phyloP scores from a whole-genome alignment of 495 filamentous ascomycete species.

The Venustampulla echinocandica region DNA sequence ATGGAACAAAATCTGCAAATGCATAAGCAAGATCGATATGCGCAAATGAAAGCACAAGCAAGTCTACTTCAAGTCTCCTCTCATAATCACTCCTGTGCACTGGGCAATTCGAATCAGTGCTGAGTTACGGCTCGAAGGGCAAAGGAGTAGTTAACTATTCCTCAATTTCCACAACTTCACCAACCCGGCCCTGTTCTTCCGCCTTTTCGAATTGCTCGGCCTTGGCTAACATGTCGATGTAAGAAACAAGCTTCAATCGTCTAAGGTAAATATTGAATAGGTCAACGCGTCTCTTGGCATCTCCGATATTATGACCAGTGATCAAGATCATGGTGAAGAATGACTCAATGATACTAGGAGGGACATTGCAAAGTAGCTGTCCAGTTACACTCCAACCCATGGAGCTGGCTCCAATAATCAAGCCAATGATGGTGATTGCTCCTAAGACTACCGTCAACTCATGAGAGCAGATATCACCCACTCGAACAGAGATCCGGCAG shows the following conservation, averaged over 20 bases:
- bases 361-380: slow-evolving; percentile 34
- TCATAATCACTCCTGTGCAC: neutral
- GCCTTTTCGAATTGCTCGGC: slow-evolving; percentile 2
- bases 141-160: neutral
- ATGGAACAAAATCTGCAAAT: neutral
- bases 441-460: slow-evolving; percentile 26
- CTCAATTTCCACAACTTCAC: slow-evolving; percentile 1
- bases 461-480: slow-evolving; percentile 27
- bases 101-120: neutral
- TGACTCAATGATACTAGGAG: slow-evolving; percentile 33
- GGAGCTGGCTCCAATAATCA: slow-evolving; percentile 27
- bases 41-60: neutral
- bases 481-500: slow-evolving; percentile 22
- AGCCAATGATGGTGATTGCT: slow-evolving; percentile 24
- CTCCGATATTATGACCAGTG: slow-evolving; percentile 30
- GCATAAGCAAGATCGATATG: neutral
- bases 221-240: slow-evolving; percentile 10
- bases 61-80: neutral
- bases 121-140: neutral
- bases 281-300: slow-evolving; percentile 22
- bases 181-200: neutral
- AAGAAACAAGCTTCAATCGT: slow-evolving; percentile 10
- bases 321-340: slow-evolving; percentile 36
- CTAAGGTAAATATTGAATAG: slow-evolving; percentile 12
- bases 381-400: slow-evolving; percentile 33